Conservation (phyloP, 306 rosid species). For the Mimosa pudica region DNA sequence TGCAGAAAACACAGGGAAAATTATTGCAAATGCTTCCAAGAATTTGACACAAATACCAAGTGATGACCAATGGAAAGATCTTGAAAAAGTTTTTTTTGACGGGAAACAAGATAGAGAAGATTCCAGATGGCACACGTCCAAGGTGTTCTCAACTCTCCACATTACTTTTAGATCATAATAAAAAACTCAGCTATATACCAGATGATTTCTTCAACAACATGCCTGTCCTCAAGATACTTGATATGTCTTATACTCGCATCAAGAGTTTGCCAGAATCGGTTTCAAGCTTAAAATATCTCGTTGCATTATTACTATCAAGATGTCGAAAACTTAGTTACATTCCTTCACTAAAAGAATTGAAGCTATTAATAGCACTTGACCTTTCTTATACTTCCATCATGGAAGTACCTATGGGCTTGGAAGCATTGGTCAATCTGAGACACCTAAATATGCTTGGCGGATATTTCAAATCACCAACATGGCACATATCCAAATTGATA, state of each 20-base stretch:
- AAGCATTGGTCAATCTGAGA: background rate
- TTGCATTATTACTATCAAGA: constrained; percentile 2
- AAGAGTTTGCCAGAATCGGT: constrained; percentile 26
- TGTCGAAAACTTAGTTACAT: constrained; percentile 8
- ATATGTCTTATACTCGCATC: constrained; percentile 21
- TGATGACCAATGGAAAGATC: background rate
- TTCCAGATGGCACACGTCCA: background rate
- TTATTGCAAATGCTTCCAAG: background rate
- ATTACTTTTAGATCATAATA: background rate
- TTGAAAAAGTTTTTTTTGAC: background rate
- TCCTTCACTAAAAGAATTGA: constrained; percentile 22
- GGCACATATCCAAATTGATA: background rate
- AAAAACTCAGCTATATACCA: background rate
- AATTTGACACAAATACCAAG: background rate
- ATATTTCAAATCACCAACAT: too few relatives aligned
- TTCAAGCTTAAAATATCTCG: constrained; percentile 22
- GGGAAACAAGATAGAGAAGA: background rate
- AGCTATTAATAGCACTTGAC: constrained; percentile 23
- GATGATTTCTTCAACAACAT: constrained; percentile 22
- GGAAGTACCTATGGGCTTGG: background rate
- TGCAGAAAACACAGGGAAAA: background rate
- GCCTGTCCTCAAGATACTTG: background rate
- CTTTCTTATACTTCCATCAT: background rate
- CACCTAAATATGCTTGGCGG: background rate
- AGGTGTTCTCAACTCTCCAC: constrained; percentile 33